These are phyloP conservation scores for Osmanthus fragrans DNA, from an alignment of 257 asterid species.

Conservation along the genomic window DNA sequence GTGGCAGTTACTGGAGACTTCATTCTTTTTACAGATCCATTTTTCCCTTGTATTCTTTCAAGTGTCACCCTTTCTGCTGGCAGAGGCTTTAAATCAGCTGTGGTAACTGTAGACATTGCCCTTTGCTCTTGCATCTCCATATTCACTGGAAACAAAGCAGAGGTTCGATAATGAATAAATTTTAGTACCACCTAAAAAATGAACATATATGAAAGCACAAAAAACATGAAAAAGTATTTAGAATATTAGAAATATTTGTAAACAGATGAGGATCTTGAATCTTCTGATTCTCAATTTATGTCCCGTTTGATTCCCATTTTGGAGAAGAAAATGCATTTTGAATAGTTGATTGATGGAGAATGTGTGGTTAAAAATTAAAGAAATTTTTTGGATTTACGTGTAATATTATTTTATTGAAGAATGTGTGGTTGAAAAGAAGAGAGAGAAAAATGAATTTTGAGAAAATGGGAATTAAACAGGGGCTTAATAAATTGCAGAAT, in stretches of 20 bases:
- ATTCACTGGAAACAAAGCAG: constrained; percentile 46
- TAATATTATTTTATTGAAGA: too few relatives aligned
- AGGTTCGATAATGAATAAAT: constrained; percentile 19
- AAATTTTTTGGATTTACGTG: too few relatives aligned
- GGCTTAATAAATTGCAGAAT: constrained; percentile 14
- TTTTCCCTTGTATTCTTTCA: constrained; percentile 70
- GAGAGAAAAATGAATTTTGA: too few relatives aligned
- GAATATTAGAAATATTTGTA: background rate
- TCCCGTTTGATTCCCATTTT: too few relatives aligned
- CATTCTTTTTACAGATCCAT: constrained; percentile 69
- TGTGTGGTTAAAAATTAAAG: too few relatives aligned
- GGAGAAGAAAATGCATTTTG: too few relatives aligned
- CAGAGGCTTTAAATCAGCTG: constrained; percentile 67
- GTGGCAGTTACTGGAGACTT: constrained; percentile 79
- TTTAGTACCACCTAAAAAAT: constrained; percentile 6
- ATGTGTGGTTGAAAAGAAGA: too few relatives aligned
- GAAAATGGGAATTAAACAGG: too few relatives aligned
- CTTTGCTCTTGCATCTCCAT: constrained; percentile 71
- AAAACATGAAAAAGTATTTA: background rate
- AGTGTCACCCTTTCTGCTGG: constrained; percentile 59
- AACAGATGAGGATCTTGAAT: constrained; percentile 1
- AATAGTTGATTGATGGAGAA: too few relatives aligned
- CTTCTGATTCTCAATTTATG: constrained; percentile 6
- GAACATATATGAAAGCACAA: constrained; percentile 16
- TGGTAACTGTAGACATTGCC: constrained; percentile 49